phyloP scores from a whole-genome alignment of 148 eudicot species.

The Silene latifolia region DNA sequence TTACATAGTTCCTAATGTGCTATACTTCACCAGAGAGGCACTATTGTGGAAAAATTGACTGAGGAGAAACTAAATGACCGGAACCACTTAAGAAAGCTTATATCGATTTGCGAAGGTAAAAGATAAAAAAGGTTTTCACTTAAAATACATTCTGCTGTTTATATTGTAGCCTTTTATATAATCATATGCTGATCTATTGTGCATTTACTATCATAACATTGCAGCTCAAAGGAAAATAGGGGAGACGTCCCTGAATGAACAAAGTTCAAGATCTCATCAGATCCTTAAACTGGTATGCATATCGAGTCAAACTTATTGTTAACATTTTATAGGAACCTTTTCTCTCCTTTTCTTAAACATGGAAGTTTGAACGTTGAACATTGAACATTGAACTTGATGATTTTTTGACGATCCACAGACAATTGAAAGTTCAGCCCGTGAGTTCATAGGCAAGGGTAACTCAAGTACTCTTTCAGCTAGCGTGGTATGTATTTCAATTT shows the following conservation, averaged over 20 bases:
- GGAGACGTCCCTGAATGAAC: constrained; percentile 82
- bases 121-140: background rate
- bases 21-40: constrained; percentile 60
- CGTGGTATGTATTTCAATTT: constrained; percentile 56
- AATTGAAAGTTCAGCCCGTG: constrained; percentile 91
- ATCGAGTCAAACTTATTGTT: background rate
- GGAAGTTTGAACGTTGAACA: background rate
- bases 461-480: constrained; percentile 88
- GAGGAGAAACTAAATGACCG: constrained; percentile 79
- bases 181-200: constrained; percentile 4
- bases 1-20: constrained; percentile 17
- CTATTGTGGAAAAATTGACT: constrained; percentile 80
- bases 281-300: constrained; percentile 67
- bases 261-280: constrained; percentile 93
- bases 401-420: constrained; percentile 42
- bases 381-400: background rate
- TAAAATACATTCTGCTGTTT: background rate
- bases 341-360: background rate
- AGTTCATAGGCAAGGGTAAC: constrained; percentile 84
- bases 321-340: background rate
- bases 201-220: constrained; percentile 6
- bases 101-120: constrained; percentile 87
- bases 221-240: constrained; percentile 85
- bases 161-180: too few relatives aligned
- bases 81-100: constrained; percentile 77